Evolutionary conservation across 345 rosid species (phyloP).

Genomic region (Camelina laxa): DNA sequence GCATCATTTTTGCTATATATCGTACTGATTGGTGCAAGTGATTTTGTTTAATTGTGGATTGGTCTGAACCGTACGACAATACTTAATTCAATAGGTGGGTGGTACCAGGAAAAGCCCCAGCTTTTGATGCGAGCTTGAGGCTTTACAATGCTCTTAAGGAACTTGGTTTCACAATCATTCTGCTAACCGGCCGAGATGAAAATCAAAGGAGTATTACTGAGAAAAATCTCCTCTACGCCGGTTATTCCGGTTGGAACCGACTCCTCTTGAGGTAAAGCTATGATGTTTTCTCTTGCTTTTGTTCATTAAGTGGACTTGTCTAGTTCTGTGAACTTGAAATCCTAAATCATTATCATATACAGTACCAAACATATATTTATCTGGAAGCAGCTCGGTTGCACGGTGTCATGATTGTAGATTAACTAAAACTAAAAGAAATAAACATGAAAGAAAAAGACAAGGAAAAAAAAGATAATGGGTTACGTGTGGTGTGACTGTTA

Average conservation of each 20-base stretch:
- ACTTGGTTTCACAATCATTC: conserved; percentile 63
- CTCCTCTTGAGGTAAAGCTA: conserved; percentile 72
- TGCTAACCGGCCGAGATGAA: conserved; percentile 74
- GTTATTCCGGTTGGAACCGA: conserved; percentile 68
- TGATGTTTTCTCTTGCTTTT: neutral
- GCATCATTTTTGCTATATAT: neutral
- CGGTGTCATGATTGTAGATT: too few relatives aligned
- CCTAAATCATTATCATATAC: neutral
- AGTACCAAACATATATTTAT: too few relatives aligned
- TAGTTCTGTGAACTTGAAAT: neutral
- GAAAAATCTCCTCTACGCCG: conserved; percentile 55
- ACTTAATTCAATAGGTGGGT: conserved; percentile 63
- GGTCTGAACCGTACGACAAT: conserved; percentile 57
- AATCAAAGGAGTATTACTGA: conserved; percentile 60
- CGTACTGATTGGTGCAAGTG: neutral
- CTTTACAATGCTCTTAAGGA: conserved; percentile 63
- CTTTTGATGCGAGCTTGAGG: conserved; percentile 61
- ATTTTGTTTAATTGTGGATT: conserved; percentile 4
- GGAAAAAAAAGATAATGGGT: too few relatives aligned
- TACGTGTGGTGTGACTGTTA: too few relatives aligned
- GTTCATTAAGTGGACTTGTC: neutral
- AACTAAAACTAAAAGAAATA: too few relatives aligned
- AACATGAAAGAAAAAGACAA: too few relatives aligned
- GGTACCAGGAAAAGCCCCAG: conserved; percentile 63
- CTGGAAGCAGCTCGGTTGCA: too few relatives aligned